Base-by-base conservation (phyloP, 148 eudicot species). In the Rhododendron williamsianum region DNA sequence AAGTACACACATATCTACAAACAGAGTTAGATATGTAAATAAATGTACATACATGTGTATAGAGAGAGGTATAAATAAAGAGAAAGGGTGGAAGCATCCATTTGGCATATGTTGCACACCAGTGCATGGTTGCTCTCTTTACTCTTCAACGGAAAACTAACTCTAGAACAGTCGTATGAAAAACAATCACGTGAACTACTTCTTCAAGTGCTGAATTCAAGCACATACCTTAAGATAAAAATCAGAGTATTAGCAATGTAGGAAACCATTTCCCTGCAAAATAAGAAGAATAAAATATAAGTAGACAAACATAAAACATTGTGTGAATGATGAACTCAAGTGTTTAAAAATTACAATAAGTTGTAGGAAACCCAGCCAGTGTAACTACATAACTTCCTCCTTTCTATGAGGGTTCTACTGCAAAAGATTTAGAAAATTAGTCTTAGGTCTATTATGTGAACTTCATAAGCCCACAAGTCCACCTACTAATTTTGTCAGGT, bases 221-320 rank as follows among this genome's bases (percentile, higher is more conserved):
- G 74, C 41, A 74, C 89, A 76, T 93, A 94, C 99, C 99, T 97
- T 91, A 97, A 87, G 87, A 97, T 97, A 87, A 97, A 97, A 72
- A 97, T 95, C 81, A 97, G 84, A 13, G 99, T 97, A 89, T 97
- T 97, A 58, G 99, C 99, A 87, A 97, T 95, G 89, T 97, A 97
- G 6, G 99, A 91, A 82, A 97, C 94, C 98, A 97, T 97, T 88
- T 95, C 99, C 99, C 99, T 97, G 96, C 88, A 90, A 87, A 38
- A 83, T 25, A 73, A 16, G 9, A 71, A 33, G 8, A 21, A 36
- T 21, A 51, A 21, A 56, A 33, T 58, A 2, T 74, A 5, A 73
- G 72, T 10, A 54, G 35, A 16, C 10, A 19, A 9, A 52, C 71
- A 72, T 76, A n/a, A 76, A 81, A 35, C 71, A 9, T 81, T 19